Evolutionary conservation across 345 rosid species (phyloP), one percentile per base, ranked within the genome.

Genomic region (Salix udensis): DNA sequence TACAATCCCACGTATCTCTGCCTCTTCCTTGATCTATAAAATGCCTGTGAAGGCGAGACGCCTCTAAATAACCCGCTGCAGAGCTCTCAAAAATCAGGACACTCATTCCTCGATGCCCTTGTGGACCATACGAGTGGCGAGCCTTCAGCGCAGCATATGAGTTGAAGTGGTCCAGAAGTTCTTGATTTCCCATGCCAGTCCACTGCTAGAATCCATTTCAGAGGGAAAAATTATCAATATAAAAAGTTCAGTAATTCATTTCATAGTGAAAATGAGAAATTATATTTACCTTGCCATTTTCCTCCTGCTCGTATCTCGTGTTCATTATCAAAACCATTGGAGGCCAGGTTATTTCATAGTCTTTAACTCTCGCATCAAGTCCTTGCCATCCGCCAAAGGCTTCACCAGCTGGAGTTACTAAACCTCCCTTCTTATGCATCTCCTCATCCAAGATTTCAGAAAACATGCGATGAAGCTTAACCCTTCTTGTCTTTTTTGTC

Each of bases 31-130:
- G 71, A n/a, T 71, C 71, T 24, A 44, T 48, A 26, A 77, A 71
- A 36, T 77, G 75, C 53, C 31, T 77, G 13, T 71, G 75, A 24
- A 77, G 70, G 23, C 75, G 80, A 3, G 40, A 52, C n/a, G 75
- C 80, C 21, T 77, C 80, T 23, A 71, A 50, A 50, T 77, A 77
- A 31, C 80, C 80, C n/a, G 80, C 65, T 13, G 75, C 65, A 18
- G 80, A 31, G 53, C 30, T 18, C 4, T 65, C 75, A 64, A 77
- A 77, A n/a, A 77, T 71, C 71, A 77, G 37, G 2, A 71, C 65
- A 34, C 80, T 71, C 71, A 77, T 77, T 64, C 80, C 80, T 64
- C 80, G 64, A 46, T 77, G 80, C 15, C 80, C 80, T 34, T 77
- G 70, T 36, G 80, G 80, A 71, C 80, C 80, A 64, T 77, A 77